Conservation (phyloP, 306 rosid species). For the Prunus padus region DNA sequence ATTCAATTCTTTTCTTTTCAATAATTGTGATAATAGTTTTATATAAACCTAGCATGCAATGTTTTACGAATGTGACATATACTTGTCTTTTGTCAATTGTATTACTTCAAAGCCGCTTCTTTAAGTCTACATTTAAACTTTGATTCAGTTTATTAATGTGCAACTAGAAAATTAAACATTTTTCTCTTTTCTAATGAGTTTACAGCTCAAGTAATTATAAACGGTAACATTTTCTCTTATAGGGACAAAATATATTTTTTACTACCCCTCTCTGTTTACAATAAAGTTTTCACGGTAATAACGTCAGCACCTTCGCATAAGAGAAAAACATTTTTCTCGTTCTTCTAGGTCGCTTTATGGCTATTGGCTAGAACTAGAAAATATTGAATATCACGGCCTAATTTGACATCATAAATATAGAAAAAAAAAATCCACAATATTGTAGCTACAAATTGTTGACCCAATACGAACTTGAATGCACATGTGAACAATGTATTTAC, state of each 20-base stretch:
- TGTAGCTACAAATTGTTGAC: not conserved
- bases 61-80: not conserved
- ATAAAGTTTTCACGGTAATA: no score
- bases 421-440: no score
- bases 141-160: not conserved
- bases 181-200: rapidly evolving
- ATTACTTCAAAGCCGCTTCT: not conserved
- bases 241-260: no score
- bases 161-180: not conserved
- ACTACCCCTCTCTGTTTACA: no score
- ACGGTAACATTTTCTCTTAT: no score
- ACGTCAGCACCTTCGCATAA: no score
- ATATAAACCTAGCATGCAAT: not conserved
- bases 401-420: not conserved
- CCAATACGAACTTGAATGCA: not conserved
- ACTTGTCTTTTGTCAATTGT: not conserved
- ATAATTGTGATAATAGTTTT: not conserved
- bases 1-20: not conserved
- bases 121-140: not conserved
- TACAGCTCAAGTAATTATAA: no score
- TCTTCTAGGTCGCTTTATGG: not conserved
- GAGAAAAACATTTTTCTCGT: not conserved
- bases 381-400: not conserved
- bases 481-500: not conserved
- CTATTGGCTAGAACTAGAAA: not conserved